A percentile compares a stretch with the other conserved stretches of the same genome.
Conservation (phyloP, 2,329 filamentous ascomycete species). For the Grosmannia clavigera region DNA sequence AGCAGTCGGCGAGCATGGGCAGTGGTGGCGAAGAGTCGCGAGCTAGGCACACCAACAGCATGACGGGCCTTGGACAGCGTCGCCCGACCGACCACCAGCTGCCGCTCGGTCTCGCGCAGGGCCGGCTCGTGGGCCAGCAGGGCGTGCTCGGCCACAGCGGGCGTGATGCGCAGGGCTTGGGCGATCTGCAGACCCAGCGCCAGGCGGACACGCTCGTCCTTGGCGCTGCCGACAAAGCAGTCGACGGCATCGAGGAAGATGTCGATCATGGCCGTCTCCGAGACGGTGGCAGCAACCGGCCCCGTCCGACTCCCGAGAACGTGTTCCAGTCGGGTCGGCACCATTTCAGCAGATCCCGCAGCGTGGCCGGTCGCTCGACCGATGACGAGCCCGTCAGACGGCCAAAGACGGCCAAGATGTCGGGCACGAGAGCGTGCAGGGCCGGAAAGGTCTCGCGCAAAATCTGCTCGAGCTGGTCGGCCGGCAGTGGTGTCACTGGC, state of each 20-base stretch:
- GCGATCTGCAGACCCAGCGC: conserved; percentile 60
- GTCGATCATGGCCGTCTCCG: conserved; percentile 49
- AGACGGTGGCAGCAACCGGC: conserved; percentile 43
- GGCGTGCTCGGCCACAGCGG: conserved; percentile 68
- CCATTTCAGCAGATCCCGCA: conserved; percentile 78
- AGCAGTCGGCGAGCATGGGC: conserved; percentile 72
- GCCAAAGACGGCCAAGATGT: conserved; percentile 47
- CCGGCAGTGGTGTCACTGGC: conserved; percentile 51
- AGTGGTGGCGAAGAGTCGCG: conserved; percentile 68
- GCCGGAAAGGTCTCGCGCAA: conserved; percentile 58
- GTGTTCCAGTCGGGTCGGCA: conserved; percentile 61
- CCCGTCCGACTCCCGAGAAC: conserved; percentile 50
- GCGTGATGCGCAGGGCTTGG: conserved; percentile 75
- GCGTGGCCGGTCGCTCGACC: conserved; percentile 36
- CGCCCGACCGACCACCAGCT: conserved; percentile 54
- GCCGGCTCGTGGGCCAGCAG: conserved; percentile 59
- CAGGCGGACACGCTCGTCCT: conserved; percentile 47
- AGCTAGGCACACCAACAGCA: conserved; percentile 14
- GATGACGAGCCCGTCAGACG: conserved; percentile 29
- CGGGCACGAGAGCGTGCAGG: conserved; percentile 48
- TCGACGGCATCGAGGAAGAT: conserved; percentile 93
- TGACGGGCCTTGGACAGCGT: conserved; percentile 40
- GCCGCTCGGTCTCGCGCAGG: conserved; percentile 47
- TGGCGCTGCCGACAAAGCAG: conserved; percentile 76
- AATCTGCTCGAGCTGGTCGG: conserved; percentile 62